Evolutionary conservation across 495 filamentous ascomycete genomes (phyloP).

Genomic region (Corynascus novoguineensis): DNA sequence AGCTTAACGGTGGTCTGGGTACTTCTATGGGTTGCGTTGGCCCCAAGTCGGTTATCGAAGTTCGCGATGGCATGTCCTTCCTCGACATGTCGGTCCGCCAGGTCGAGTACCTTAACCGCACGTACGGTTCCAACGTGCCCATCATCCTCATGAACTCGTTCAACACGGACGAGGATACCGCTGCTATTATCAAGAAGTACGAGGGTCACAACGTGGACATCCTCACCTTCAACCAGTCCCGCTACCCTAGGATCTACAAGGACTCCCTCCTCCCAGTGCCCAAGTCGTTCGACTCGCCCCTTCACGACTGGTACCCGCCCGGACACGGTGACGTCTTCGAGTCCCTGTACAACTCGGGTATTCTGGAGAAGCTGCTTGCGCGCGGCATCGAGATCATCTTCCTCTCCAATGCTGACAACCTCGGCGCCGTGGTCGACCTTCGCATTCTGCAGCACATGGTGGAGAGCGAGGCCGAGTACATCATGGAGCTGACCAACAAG

Average conservation of each 20-base stretch:
- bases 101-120: conserved; percentile 98
- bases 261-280: conserved; percentile 96
- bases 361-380: conserved; percentile 89
- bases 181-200: conserved; percentile 99
- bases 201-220: conserved; percentile 99
- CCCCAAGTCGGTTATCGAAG: conserved; percentile 99
- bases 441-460: conserved; percentile 99
- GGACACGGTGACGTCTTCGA: conserved; percentile 99
- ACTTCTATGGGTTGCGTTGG: conserved; percentile 99
- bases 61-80: conserved; percentile 99
- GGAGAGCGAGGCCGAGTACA: conserved; percentile 90
- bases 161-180: conserved; percentile 98
- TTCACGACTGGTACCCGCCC: conserved; percentile 97
- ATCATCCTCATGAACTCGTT: conserved; percentile 99
- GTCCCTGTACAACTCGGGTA: conserved; percentile 98
- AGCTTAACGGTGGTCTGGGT: conserved; percentile 98
- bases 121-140: conserved; percentile 92
- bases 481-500: conserved; percentile 99
- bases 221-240: conserved; percentile 99
- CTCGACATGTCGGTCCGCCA: conserved; percentile 97
- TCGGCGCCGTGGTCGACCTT: conserved; percentile 95
- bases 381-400: conserved; percentile 97
- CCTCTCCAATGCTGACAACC: conserved; percentile 98
- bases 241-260: conserved; percentile 94
- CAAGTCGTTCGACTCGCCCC: conserved; percentile 78